Base-by-base conservation (phyloP, 1,284 basidiomycete species). In the Sanghuangporus weigelae region DNA sequence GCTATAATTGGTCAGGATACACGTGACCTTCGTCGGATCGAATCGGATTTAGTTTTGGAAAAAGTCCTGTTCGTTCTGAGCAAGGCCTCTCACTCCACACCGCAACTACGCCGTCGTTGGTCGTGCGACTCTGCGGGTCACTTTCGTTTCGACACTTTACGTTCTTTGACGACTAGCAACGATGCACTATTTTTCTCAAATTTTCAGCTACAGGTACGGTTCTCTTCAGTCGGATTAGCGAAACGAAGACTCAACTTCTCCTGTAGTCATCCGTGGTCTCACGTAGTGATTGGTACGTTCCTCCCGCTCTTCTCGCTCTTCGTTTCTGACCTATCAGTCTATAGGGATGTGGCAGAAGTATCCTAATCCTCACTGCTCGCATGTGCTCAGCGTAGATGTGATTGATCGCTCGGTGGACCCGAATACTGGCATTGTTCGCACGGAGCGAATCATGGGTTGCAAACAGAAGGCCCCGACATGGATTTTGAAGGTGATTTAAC, bases 351-450 rank as follows among this genome's bases (percentile, higher is more conserved):
- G 92, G 88, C 90, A 92, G 70, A 98, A 98, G 81, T 98, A 98
- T 75, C 95, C 95, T 55, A 97, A 97, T 74, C 91, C 93, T 54
- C 89, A 91, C 71, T 94, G 95, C 71, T 86, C 91, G 7, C 95
- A 98, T 75, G 96, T 98, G 68, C 81, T 93, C 69, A 92, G 90
- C 66, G 86, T 98, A 70, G 95, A 98, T 75, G 93, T 95, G 21
- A 69, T 97, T 60, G 89, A 92, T 74, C 87, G 94, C 66, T 82
- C 87, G 8, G 82, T 97, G 38, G 90, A 97, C 76, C 84, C 91
- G 21, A 74, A 81, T 58, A 94, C 93, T 12, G 95, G 95, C 35
- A 82, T 96, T 64, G 86, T 98, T 69, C 84, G 96, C 68, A 95
- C 93, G 58, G 92, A 95, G 75, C 83, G 93, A 64, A 82, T 95